These are phyloP conservation scores for Globisporangium emineosum DNA, from an alignment of 352 stramenopile genomes.

Conservation along the genomic window DNA sequence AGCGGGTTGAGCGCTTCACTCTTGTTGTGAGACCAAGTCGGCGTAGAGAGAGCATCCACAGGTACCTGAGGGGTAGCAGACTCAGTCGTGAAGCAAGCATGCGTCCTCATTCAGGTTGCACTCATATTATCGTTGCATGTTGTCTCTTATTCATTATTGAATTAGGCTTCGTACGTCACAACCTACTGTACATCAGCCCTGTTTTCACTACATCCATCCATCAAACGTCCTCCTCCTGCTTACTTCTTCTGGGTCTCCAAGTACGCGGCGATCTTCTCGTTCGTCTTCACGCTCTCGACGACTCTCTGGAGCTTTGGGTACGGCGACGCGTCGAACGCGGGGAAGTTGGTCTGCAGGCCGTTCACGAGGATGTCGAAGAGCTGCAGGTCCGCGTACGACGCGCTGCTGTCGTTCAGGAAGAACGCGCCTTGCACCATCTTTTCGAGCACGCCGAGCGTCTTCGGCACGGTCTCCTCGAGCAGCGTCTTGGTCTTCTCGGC, in stretches of 20 bases:
- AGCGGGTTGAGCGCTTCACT: no score
- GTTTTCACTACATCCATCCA: background rate
- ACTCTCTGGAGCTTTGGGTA: slow-evolving; percentile 35
- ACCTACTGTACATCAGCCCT: no score
- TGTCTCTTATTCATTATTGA: no score
- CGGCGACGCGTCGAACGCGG: slow-evolving; percentile 19
- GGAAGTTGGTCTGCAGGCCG: slow-evolving; percentile 22
- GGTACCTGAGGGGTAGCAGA: no score
- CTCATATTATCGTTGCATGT: no score
- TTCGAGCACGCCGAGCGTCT: slow-evolving; percentile 29
- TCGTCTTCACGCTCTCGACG: slow-evolving; percentile 28
- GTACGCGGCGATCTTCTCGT: slow-evolving; percentile 33
- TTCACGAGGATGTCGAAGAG: slow-evolving; percentile 45
- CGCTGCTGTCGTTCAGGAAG: slow-evolving; percentile 34
- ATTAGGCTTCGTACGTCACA: no score
- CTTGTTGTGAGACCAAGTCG: no score
- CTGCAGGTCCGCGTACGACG: slow-evolving; percentile 36
- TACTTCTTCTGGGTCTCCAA: slow-evolving; percentile 22
- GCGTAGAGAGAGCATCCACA: no score
- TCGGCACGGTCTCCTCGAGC: slow-evolving; percentile 25
- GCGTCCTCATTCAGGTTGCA: no score
- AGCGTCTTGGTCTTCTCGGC: slow-evolving; percentile 35
- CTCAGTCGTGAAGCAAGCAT: no score
- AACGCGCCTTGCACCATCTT: slow-evolving; percentile 31
- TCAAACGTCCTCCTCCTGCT: background rate